Evolutionary conservation across 2,329 filamentous ascomycete genomes (phyloP).

Genomic region (Nemania sp.): DNA sequence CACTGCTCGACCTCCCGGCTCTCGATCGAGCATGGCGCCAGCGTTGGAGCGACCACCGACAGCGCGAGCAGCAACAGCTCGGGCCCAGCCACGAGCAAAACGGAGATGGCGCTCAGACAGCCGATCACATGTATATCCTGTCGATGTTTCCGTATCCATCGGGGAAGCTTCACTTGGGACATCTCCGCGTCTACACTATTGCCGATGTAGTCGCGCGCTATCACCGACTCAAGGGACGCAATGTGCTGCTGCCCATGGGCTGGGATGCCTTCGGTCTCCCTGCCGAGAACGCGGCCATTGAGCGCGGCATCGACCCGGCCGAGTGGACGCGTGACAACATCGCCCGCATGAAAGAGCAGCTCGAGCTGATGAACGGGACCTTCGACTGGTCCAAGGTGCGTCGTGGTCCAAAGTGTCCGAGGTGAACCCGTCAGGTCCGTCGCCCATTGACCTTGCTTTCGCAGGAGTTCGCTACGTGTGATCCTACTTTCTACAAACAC

Average conservation of each 20-base stretch:
- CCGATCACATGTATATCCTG: conserved; percentile 67
- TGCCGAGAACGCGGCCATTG: conserved; percentile 88
- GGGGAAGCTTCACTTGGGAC: conserved; percentile 81
- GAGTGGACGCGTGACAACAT: conserved; percentile 84
- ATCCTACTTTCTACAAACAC: conserved; percentile 85
- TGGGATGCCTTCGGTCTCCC: conserved; percentile 94
- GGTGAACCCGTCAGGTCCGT: conserved; percentile 1
- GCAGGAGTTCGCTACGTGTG: conserved; percentile 82
- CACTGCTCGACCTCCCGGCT: conserved; percentile 49
- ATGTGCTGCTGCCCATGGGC: conserved; percentile 86
- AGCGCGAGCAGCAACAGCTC: not conserved
- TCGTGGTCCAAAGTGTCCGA: conserved; percentile 34
- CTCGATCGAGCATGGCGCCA: conserved; percentile 58
- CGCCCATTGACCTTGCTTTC: conserved; percentile 12
- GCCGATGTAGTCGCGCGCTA: conserved; percentile 83
- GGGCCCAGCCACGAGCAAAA: conserved; percentile 7
- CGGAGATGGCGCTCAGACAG: conserved; percentile 20
- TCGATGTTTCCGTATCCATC: conserved; percentile 96
- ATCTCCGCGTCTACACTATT: conserved; percentile 87
- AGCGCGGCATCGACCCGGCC: conserved; percentile 75
- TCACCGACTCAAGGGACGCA: conserved; percentile 70
- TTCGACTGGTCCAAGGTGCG: conserved; percentile 84
- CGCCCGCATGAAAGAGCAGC: conserved; percentile 79
- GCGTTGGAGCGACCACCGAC: conserved; percentile 43
- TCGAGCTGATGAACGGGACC: conserved; percentile 75